Base-by-base conservation (phyloP, 345 rosid genomes). In the Cardamine occulta region DNA sequence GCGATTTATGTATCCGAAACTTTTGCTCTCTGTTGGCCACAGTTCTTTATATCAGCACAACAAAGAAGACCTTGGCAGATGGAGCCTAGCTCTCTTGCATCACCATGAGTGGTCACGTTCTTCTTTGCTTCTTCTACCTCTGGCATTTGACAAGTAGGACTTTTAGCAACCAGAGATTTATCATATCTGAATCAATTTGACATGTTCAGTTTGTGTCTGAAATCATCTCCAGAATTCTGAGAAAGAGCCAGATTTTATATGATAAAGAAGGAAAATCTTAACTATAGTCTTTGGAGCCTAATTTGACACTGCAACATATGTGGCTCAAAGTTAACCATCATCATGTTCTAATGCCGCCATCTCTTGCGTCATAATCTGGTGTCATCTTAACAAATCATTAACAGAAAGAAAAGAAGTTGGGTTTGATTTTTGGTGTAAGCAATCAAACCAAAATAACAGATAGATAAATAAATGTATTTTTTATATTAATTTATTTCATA, bases 11-110 rank as follows among this genome's bases (percentile, higher is more conserved):
- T 31, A 59, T 70, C 47, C 74, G 19, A 24, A 42, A 52, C 37
- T 19, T 28, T 7, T 57, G 44, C 3, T 29, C 3, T 48, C 6
- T 63, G 63, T 23, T 68, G 1, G 3, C 7, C 81, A 86, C 94
- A 90, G 94, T 88, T 72, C 88, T 92, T 51, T 92, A 92, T 66
- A 88, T 90, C 67, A 88, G 94, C 63, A 92, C 96, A 9, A 78
- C 96, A 6, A 86, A 85, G 87, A 82, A 89, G 85, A 87, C 93
- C 45, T 72, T 85, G n/a, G 94, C 84, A 13, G 96, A 92, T 65
- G 97, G 94, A 26, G 82, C 86, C 1, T 85, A 85, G 76, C 68
- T 71, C 15, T 37, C 31, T 34, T 60, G 35, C 52, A 29, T 28
- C 19, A 44, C 11, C 47, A 18, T 58, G 13, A 18, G 12, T 29